Base-by-base conservation (phyloP, 2,329 filamentous ascomycete species). In the Pyricularia sp. region DNA sequence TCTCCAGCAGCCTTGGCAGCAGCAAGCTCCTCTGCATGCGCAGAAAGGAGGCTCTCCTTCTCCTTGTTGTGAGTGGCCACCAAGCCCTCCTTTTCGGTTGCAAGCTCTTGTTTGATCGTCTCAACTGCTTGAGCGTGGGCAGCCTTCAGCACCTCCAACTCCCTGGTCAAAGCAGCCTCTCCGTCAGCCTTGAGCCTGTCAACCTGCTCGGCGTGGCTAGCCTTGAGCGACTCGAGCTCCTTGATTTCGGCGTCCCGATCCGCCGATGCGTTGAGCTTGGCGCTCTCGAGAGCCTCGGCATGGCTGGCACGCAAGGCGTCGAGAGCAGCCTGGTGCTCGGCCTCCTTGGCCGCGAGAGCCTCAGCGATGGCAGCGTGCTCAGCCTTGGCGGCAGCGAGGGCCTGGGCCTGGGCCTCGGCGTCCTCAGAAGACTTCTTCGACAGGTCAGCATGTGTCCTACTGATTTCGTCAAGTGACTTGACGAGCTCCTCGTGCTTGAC, bases 241-340 rank as follows among this genome's bases (percentile, higher is more conserved):
- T 78, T 77, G 9, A 83, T 71, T 65, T 84, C 81, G 28, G 81
- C 76, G 33, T 85, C 81, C 70, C 81, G 79, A 67, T 85, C 84
- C 25, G 83, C 79, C 58, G 82, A 82, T 20, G 82, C 81, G 66
- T 78, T 80, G 68, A 81, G 84, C 79, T 87, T 86, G 67, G 85
- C 85, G 42, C 77, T 77, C 76, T 88, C 85, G 11, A 90, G 75
- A 73, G 86, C 86, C 78, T 88, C 84, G 5, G 85, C 84, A 72
- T 89, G 85, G 71, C 81, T 85, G 11, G 84, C 82, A 70, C 81
- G 83, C 65, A 90, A 77, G 1, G 84, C 83, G 59, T 87, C 84
- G 1, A 90, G 77, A 61, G 81, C 81, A 74, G 83, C 80, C 71
- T 87, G 81, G 71, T 88, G 83, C 68, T 85, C 82, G 23, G 79